These are phyloP conservation scores for Solanum megistacrolobum DNA, from an alignment of 257 asterid species.

Conservation along the genomic window DNA sequence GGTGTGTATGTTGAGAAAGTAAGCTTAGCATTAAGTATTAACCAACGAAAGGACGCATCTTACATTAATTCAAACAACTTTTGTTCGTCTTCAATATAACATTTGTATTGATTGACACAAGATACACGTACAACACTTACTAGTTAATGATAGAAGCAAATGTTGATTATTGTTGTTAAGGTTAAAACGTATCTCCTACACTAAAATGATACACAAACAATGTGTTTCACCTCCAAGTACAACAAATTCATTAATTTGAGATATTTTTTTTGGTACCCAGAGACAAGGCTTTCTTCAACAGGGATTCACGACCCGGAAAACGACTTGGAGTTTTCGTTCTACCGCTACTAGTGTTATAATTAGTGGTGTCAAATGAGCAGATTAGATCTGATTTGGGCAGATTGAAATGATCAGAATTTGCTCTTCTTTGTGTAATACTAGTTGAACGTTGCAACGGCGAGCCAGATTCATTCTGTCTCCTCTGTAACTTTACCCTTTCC, in stretches of 20 bases:
- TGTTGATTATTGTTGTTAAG: neutral
- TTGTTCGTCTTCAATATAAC: neutral
- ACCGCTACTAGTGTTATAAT: neutral
- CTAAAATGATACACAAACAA: neutral
- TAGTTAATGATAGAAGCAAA: neutral
- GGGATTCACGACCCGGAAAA: slow-evolving; percentile 60
- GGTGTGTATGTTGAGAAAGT: too few species aligned
- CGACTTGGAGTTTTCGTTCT: slow-evolving; percentile 13
- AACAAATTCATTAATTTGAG: neutral
- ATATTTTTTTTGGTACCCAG: neutral
- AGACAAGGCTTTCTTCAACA: slow-evolving; percentile 26
- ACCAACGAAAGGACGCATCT: neutral
- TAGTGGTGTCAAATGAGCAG: neutral
- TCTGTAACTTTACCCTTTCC: slow-evolving; percentile 41
- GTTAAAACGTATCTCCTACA: neutral
- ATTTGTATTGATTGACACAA: neutral
- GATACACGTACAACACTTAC: neutral
- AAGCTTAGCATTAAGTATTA: too few species aligned
- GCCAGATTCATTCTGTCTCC: neutral
- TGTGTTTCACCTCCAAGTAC: neutral
- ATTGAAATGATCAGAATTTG: neutral
- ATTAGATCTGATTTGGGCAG: neutral
- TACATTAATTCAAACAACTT: neutral
- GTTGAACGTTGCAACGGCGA: neutral
- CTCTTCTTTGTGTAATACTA: neutral